Percentiles rank a stretch among this genome's conserved stretches.
phyloP scores from a whole-genome alignment of 805 yeast species.

The Saccharomycopsis javanensis region DNA sequence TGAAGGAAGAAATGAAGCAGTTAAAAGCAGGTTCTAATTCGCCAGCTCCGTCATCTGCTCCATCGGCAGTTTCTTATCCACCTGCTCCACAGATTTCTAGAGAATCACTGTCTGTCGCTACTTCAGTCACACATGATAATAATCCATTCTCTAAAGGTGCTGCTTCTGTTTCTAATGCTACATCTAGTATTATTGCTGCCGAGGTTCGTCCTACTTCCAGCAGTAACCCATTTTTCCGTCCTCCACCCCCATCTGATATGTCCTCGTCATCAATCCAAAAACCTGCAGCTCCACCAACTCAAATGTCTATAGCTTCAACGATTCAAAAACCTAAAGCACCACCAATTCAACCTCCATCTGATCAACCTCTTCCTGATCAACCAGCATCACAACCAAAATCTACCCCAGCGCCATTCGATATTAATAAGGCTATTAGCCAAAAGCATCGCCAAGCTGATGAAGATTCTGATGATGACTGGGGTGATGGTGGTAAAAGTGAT shows the following conservation, averaged over 20 bases:
- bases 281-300: neutral
- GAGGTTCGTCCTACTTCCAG: neutral
- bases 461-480: slow-evolving; percentile 18
- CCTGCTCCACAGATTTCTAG: neutral
- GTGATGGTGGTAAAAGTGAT: slow-evolving; percentile 15
- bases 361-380: neutral
- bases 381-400: neutral
- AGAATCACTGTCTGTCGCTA: neutral
- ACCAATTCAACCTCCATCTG: neutral
- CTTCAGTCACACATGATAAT: slow-evolving; percentile 1
- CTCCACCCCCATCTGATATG: slow-evolving; percentile 5
- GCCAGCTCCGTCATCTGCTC: neutral
- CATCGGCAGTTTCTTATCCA: neutral
- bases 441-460: slow-evolving; percentile 5
- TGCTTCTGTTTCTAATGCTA: neutral
- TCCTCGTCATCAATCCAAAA: neutral
- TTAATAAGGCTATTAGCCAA: slow-evolving; percentile 13
- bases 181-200: neutral
- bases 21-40: slow-evolving; percentile 8
- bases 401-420: slow-evolving; percentile 7
- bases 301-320: neutral
- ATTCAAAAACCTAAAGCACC: neutral
- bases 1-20: slow-evolving; percentile 17
- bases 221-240: slow-evolving; percentile 9
- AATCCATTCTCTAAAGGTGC: slow-evolving; percentile 13